Conservation (phyloP, 805 yeast species). For the Wickerhamomyces hampshirensis region DNA sequence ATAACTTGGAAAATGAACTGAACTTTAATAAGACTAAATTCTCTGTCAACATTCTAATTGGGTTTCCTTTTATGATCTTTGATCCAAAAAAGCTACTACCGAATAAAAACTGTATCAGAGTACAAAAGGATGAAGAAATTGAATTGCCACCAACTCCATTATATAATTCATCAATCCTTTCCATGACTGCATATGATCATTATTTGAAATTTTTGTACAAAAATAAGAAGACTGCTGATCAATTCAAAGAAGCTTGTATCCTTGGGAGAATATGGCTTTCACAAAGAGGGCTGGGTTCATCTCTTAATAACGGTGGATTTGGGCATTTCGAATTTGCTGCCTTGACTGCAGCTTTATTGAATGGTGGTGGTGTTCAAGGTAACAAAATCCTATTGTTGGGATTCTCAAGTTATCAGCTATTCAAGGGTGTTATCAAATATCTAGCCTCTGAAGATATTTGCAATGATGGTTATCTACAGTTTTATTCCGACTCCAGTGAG, state of each 20-base stretch:
- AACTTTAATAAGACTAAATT: slow-evolving; percentile 70
- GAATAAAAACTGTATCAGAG: slow-evolving; percentile 76
- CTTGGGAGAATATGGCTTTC: slow-evolving; percentile 87
- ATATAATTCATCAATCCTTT: slow-evolving; percentile 76
- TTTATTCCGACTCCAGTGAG: slow-evolving; percentile 42
- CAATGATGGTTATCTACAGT: slow-evolving; percentile 59
- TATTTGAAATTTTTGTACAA: slow-evolving; percentile 74
- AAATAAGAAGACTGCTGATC: slow-evolving; percentile 68
- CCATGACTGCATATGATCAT: slow-evolving; percentile 63
- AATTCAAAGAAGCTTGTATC: slow-evolving; percentile 81
- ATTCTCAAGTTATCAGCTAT: slow-evolving; percentile 87
- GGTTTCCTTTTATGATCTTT: slow-evolving; percentile 66
- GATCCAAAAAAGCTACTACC: slow-evolving; percentile 74
- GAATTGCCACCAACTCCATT: slow-evolving; percentile 73
- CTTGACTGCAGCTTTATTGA: slow-evolving; percentile 72
- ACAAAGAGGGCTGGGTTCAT: slow-evolving; percentile 76
- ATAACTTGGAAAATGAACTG: slow-evolving; percentile 37
- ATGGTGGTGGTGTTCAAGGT: slow-evolving; percentile 78
- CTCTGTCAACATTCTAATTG: slow-evolving; percentile 65
- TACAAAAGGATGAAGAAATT: slow-evolving; percentile 34
- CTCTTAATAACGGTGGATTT: slow-evolving; percentile 69
- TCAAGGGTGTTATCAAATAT: slow-evolving; percentile 81
- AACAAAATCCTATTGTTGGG: slow-evolving; percentile 79
- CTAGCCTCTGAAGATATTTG: slow-evolving; percentile 75
- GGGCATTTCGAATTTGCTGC: slow-evolving; percentile 89